phyloP scores from a whole-genome alignment of 257 asterid genomes.

The Solanum rostratum region DNA sequence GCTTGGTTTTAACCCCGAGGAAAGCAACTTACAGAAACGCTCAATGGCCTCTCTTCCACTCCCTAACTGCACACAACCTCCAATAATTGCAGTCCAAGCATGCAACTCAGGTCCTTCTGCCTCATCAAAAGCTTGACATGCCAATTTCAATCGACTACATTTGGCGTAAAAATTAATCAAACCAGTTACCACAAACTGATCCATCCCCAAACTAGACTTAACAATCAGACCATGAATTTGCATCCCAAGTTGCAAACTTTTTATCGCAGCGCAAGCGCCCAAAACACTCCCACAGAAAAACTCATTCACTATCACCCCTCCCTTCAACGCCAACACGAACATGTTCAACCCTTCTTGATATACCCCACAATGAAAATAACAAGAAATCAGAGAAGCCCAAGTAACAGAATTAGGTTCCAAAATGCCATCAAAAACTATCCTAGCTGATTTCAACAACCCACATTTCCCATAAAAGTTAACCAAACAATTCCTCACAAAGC shows the following conservation, averaged over 20 bases:
- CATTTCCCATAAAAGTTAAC: slow-evolving; percentile 76
- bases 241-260: slow-evolving; percentile 38
- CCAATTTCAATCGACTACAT: slow-evolving; percentile 49
- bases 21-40: slow-evolving; percentile 36
- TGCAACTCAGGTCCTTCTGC: slow-evolving; percentile 37
- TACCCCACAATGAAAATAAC: slow-evolving; percentile 44
- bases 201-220: slow-evolving; percentile 40
- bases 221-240: slow-evolving; percentile 49
- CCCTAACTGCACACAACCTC: slow-evolving; percentile 50
- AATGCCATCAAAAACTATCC: slow-evolving; percentile 42
- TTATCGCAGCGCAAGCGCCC: slow-evolving; percentile 52
- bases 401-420: slow-evolving; percentile 41
- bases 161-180: slow-evolving; percentile 64
- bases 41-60: slow-evolving; percentile 36
- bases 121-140: slow-evolving; percentile 39
- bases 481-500: slow-evolving; percentile 44
- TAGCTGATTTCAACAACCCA: slow-evolving; percentile 44
- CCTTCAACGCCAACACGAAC: slow-evolving; percentile 36
- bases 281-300: slow-evolving; percentile 42
- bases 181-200: slow-evolving; percentile 47
- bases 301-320: slow-evolving; percentile 51
- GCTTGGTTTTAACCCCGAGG: slow-evolving; percentile 38
- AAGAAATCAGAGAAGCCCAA: slow-evolving; percentile 57
- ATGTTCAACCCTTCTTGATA: slow-evolving; percentile 42
- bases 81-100: slow-evolving; percentile 78